Base-by-base conservation (phyloP, 1,139 yeast genomes). In the Scheffersomyces illinoinensis region DNA sequence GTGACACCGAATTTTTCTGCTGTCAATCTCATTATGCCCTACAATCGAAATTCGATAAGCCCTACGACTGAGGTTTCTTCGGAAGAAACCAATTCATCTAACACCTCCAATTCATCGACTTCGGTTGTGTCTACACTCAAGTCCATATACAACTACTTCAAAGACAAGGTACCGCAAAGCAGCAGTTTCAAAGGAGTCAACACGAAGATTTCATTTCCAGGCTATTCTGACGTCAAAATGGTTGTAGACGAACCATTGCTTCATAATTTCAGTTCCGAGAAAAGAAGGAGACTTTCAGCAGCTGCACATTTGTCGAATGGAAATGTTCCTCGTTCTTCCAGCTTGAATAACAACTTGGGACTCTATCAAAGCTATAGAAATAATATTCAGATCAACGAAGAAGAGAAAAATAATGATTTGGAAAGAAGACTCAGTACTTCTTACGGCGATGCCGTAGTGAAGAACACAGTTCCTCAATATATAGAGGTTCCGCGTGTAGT, bases 401-500 rank as follows among this genome's bases (percentile, higher is more conserved):
- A 76, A 51, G 76, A 73, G 50, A 59, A 67, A 33, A 65, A 64
- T 47, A 73, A 71, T 58, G 76, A 71, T 56, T 57, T 76, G 47
- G 81, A 77, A 62, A 66, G 76, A 59, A 64, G 81, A 58, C 66
- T 71, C 61, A 69, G 73, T 54, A 69, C 74, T 6, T 70, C 70
- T 2, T 68, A 68, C 57, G 73, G 62, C 54, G 68, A 61, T 56
- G 64, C 65, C n/a, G 62, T 68, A 20, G 58, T 68, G 54, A 67
- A 68, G 50, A 68, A 66, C 47, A 60, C 67, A 7, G 65, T 67
- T 47, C 14, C 24, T n/a, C 23, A 21, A 5, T 24, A 21, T 18
- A 12, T 47, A 18, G 39, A 43, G 5, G 26, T 60, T 26, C 54
- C 21, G 2, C 52, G 19, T 8, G 39, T 20, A 24, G 12, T 17